These are phyloP conservation scores for Pseudogymnoascus sp. DNA, from an alignment of 2,329 filamentous ascomycete genomes.

Conservation along the genomic window DNA sequence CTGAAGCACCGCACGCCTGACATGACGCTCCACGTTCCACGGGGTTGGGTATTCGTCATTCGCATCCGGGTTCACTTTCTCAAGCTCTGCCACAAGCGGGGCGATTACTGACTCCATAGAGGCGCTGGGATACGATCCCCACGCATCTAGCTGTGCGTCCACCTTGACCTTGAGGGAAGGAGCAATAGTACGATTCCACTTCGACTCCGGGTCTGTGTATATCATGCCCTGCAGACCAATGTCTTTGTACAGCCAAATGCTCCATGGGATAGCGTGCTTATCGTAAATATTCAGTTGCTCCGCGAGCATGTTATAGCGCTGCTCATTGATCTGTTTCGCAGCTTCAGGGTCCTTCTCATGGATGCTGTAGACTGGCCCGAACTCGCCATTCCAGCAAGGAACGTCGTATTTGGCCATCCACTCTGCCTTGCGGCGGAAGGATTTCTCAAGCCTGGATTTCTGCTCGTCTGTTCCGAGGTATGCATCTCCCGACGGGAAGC, in stretches of 20 bases:
- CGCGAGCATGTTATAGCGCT: slow-evolving; percentile 40
- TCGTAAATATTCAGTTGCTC: slow-evolving; percentile 47
- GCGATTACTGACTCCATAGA: slow-evolving; percentile 30
- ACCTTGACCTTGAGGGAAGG: slow-evolving; percentile 51
- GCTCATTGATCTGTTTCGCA: slow-evolving; percentile 32
- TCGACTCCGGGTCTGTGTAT: slow-evolving; percentile 38
- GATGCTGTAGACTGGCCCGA: slow-evolving; percentile 37
- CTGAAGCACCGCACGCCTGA: slow-evolving; percentile 16
- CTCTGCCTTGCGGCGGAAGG: slow-evolving; percentile 38
- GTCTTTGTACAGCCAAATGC: slow-evolving; percentile 55
- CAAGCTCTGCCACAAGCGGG: slow-evolving; percentile 25
- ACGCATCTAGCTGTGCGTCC: slow-evolving; percentile 45
- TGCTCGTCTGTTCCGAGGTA: slow-evolving; percentile 40
- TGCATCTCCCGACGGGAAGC: slow-evolving; percentile 39
- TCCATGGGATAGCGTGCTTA: slow-evolving; percentile 47
- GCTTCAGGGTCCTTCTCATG: slow-evolving; percentile 29
- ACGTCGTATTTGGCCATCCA: slow-evolving; percentile 38
- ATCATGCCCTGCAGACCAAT: slow-evolving; percentile 52
- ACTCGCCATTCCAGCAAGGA: slow-evolving; percentile 47
- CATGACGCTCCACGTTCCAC: slow-evolving; percentile 23
- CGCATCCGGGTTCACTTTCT: slow-evolving; percentile 21
- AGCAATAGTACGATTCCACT: slow-evolving; percentile 45
- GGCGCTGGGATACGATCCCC: slow-evolving; percentile 37
- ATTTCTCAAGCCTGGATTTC: slow-evolving; percentile 33
- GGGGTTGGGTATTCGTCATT: slow-evolving; percentile 23